Evolutionary conservation across 345 rosid genomes (phyloP).

Genomic region (Acer campestre): DNA sequence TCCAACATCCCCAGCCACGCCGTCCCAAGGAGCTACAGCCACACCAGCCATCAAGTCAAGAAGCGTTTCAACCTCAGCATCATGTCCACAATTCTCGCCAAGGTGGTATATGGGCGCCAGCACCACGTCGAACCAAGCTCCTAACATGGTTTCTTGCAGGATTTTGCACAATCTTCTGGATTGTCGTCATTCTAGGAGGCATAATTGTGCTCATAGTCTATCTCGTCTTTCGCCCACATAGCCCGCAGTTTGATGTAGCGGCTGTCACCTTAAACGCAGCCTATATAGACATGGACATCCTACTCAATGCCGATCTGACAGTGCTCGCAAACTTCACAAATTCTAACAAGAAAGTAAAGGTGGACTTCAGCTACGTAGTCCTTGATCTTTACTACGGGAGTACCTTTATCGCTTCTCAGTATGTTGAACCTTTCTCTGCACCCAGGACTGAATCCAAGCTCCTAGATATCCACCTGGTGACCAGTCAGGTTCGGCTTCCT

Average conservation of each 20-base stretch:
- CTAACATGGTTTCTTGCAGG: constrained; percentile 47
- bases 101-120: constrained; percentile 20
- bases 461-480: constrained; percentile 55
- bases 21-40: constrained; percentile 16
- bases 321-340: constrained; percentile 86
- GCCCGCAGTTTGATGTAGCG: constrained; percentile 61
- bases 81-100: constrained; percentile 12
- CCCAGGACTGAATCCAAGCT: constrained; percentile 45
- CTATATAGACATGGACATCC: constrained; percentile 63
- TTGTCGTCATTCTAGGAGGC: constrained; percentile 63
- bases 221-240: constrained; percentile 74
- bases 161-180: constrained; percentile 63
- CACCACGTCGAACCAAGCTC: constrained; percentile 37
- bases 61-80: constrained; percentile 15
- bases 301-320: constrained; percentile 68
- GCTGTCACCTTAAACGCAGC: constrained; percentile 76
- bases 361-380: constrained; percentile 68
- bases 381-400: constrained; percentile 67
- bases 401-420: constrained; percentile 63
- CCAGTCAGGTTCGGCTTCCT: constrained; percentile 76
- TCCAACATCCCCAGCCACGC: constrained; percentile 21
- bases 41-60: constrained; percentile 21
- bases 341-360: constrained; percentile 69
- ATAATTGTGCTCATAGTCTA: constrained; percentile 67
- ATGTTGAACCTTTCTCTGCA: constrained; percentile 69